Conservation (phyloP, 106 monocot species). For the Acorus calamus region DNA sequence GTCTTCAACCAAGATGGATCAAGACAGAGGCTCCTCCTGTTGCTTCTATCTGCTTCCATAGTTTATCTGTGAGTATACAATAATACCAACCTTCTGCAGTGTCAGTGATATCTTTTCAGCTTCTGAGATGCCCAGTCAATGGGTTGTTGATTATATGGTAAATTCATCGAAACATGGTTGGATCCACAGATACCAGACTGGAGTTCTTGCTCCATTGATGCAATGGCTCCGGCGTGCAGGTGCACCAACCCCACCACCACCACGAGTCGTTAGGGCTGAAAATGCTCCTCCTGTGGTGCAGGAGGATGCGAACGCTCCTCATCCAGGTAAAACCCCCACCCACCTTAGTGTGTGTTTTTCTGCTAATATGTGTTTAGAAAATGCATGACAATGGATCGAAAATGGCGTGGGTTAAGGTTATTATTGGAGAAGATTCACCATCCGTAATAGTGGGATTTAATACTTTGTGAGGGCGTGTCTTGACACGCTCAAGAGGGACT, state of each 20-base stretch:
- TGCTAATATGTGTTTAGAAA: no score
- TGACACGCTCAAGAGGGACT: not conserved
- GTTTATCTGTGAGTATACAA: constrained; percentile 67
- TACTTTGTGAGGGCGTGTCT: not conserved
- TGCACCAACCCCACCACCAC: constrained; percentile 24
- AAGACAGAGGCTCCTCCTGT: constrained; percentile 56
- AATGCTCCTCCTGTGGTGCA: constrained; percentile 23
- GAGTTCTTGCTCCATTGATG: constrained; percentile 60
- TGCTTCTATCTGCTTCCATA: constrained; percentile 53
- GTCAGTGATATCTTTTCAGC: not conserved
- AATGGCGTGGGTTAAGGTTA: no score
- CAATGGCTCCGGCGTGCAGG: constrained; percentile 46
- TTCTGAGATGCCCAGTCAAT: not conserved
- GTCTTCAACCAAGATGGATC: constrained; percentile 93
- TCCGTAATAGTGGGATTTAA: no score
- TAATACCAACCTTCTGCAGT: no score
- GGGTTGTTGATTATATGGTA: no score
- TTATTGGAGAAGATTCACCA: no score
- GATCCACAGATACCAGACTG: constrained; percentile 76
- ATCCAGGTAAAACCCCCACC: constrained; percentile 22
- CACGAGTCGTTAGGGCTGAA: constrained; percentile 22
- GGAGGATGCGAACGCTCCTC: constrained; percentile 27
- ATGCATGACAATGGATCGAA: no score
- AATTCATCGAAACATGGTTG: no score
- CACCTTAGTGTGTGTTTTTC: not conserved